These are phyloP conservation scores for Magnaporthiopsis incrustans DNA, from an alignment of 2,329 filamentous ascomycete genomes.

Conservation along the genomic window DNA sequence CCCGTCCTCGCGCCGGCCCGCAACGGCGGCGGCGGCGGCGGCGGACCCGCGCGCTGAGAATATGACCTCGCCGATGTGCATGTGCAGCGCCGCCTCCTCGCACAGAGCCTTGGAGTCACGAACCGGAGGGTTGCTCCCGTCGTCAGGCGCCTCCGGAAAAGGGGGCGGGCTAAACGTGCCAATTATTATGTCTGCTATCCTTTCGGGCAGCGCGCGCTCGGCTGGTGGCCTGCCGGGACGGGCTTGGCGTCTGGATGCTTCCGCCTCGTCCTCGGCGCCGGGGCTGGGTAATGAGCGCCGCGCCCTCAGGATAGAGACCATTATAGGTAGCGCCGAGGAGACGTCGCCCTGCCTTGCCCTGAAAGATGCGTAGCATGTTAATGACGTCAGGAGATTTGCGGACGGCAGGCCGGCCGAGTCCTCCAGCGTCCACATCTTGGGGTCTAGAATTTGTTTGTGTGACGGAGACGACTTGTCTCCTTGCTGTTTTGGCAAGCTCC, in stretches of 20 bases:
- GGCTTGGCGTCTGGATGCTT: background rate
- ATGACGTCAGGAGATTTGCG: slow-evolving; percentile 62
- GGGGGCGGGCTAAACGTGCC: slow-evolving; percentile 34
- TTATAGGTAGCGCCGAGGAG: slow-evolving; percentile 67
- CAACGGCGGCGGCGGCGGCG: slow-evolving; percentile 14
- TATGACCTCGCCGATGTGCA: slow-evolving; percentile 91
- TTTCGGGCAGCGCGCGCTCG: background rate
- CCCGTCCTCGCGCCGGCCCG: slow-evolving; percentile 50
- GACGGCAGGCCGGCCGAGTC: slow-evolving; percentile 51
- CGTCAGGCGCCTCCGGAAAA: slow-evolving; percentile 63
- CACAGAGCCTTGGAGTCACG: slow-evolving; percentile 62
- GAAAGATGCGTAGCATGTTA: slow-evolving; percentile 73
- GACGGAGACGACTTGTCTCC: background rate
- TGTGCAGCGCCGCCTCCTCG: slow-evolving; percentile 77
- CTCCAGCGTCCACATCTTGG: slow-evolving; percentile 53
- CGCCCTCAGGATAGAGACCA: slow-evolving; percentile 75
- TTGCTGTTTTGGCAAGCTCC: background rate
- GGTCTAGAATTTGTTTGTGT: slow-evolving; percentile 3
- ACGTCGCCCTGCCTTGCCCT: slow-evolving; percentile 63
- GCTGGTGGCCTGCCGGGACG: background rate
- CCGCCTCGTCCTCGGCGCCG: background rate
- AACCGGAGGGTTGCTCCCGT: slow-evolving; percentile 60
- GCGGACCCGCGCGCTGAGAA: slow-evolving; percentile 53
- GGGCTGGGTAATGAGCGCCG: slow-evolving; percentile 49
- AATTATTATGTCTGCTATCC: background rate